Base-by-base conservation (phyloP, 2,329 filamentous ascomycete species). In the Sphaerostilbella broomeana region DNA sequence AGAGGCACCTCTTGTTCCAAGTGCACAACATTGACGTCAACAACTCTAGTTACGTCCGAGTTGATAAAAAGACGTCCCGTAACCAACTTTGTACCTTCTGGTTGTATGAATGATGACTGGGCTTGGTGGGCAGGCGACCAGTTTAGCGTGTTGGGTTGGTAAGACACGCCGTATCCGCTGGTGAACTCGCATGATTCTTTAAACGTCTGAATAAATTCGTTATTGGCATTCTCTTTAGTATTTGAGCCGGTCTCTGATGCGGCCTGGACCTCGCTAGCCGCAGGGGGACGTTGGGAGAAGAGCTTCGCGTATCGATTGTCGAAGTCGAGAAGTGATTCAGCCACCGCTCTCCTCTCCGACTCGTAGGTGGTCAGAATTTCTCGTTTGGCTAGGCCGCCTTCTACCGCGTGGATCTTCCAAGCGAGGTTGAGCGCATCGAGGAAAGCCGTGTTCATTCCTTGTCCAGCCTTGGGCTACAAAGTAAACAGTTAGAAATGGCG, bases 381-480 rank as follows among this genome's bases (percentile, higher is more conserved):
- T 45, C 85, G 81, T 20, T 79, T 66, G 1, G 87, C 86, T 50
- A 94, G 86, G 10, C 87, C 87, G 18, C 74, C 72, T 58, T 95
- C 88, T 8, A 95, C 90, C 24, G 85, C 80, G 57, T 95, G 89
- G 36, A 95, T 85, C 68, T 97, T 97, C 89, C 89, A 97, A 6
- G 89, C 89, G 27, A 97, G 70, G 60, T 95, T 97, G 44, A 87
- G 77, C 1, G 87, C 87, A 50, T 90, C 84, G 36, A 84, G 68
- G 63, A 87, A 86, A 4, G 81, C 82, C 0, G 83, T 84, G 54
- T 87, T 87, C 84, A 87, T 87, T 20, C 83, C 83, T 59, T 86
- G 83, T 2, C 83, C 83, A 21, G 82, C 83, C 66, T 86, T 86
- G 25, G 82, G 82, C 75, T 79, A 52, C 61, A 10, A 5, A 18